A percentile compares a stretch with the other conserved stretches of the same genome.
Conservation (phyloP, 768 basidiomycete genomes). For the Nidularia sp. region DNA sequence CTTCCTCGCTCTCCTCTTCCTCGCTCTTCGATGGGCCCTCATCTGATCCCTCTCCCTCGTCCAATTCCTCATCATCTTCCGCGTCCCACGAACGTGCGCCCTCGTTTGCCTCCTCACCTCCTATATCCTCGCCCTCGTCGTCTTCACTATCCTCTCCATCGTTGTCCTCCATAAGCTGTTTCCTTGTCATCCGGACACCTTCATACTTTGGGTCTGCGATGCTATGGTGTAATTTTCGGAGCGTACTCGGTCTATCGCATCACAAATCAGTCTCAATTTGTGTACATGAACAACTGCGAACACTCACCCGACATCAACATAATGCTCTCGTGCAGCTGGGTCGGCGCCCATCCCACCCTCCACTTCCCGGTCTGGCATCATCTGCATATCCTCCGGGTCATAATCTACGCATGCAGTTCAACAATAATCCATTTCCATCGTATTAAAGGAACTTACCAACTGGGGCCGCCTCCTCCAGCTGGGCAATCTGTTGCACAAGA, state of each 20-base stretch:
- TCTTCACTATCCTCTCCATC: slow-evolving; percentile 24
- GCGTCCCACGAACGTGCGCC: background rate
- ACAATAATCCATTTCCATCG: background rate
- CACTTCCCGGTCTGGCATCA: slow-evolving; percentile 37
- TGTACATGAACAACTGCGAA: background rate
- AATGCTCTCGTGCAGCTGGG: slow-evolving; percentile 61
- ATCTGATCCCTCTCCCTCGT: slow-evolving; percentile 9
- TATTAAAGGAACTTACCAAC: slow-evolving; percentile 40
- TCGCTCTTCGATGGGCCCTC: slow-evolving; percentile 10
- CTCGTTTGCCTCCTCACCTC: slow-evolving; percentile 6
- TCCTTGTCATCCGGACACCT: slow-evolving; percentile 61
- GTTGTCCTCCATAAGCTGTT: slow-evolving; percentile 44
- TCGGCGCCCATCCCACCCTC: slow-evolving; percentile 28
- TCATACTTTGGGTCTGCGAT: slow-evolving; percentile 78
- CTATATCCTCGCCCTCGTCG: slow-evolving; percentile 18
- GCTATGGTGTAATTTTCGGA: slow-evolving; percentile 63
- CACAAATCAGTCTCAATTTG: slow-evolving; percentile 1
- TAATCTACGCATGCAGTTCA: slow-evolving; percentile 41
- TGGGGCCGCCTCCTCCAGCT: slow-evolving; percentile 70
- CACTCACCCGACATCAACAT: slow-evolving; percentile 77
- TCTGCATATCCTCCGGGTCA: slow-evolving; percentile 72
- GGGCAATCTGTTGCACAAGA: slow-evolving; percentile 77
- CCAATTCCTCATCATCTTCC: slow-evolving; percentile 5
- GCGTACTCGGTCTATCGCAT: slow-evolving; percentile 53
- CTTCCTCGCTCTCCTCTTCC: slow-evolving; percentile 5